Conservation (phyloP, 1,139 yeast species). For the Blastobotrys petasosporus region DNA sequence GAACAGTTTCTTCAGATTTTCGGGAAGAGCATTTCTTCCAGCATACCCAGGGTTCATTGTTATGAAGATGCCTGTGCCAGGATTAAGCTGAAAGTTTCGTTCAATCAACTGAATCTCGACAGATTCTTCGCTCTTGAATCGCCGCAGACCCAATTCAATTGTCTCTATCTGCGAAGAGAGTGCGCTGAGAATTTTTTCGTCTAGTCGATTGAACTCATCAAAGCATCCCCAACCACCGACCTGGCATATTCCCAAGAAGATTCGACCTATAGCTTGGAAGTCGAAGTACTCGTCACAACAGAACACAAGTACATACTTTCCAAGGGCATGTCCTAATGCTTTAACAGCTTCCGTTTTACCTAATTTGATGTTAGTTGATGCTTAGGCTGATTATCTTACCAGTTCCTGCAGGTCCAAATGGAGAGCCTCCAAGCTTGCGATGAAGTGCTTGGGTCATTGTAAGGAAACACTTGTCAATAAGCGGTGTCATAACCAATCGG, state of each 20-base stretch:
- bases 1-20: slow-evolving; percentile 74
- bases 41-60: slow-evolving; percentile 91
- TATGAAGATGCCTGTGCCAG: slow-evolving; percentile 62
- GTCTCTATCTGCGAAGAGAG: slow-evolving; percentile 75
- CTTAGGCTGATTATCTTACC: slow-evolving; percentile 40
- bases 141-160: slow-evolving; percentile 44
- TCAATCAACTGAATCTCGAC: slow-evolving; percentile 46
- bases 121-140: slow-evolving; percentile 8
- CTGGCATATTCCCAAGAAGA: slow-evolving; percentile 74
- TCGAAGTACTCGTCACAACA: slow-evolving; percentile 91
- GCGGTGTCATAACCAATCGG: slow-evolving; percentile 70
- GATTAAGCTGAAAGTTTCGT: slow-evolving; percentile 39
- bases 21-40: slow-evolving; percentile 80
- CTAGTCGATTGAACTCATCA: slow-evolving; percentile 87
- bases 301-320: slow-evolving; percentile 77
- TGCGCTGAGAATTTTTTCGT: slow-evolving; percentile 69
- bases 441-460: slow-evolving; percentile 71
- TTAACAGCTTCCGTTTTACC: slow-evolving; percentile 82
- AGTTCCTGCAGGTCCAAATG: slow-evolving; percentile 97
- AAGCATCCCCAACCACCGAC: slow-evolving; percentile 96
- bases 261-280: slow-evolving; percentile 70
- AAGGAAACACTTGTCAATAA: slow-evolving; percentile 57
- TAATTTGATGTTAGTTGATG: slow-evolving; percentile 5
- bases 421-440: slow-evolving; percentile 79
- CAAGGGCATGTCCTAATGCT: slow-evolving; percentile 74